A percentile compares a stretch with the other conserved stretches of the same genome.
Conservation (phyloP, 495 filamentous ascomycete genomes). For the Podospora didyma region DNA sequence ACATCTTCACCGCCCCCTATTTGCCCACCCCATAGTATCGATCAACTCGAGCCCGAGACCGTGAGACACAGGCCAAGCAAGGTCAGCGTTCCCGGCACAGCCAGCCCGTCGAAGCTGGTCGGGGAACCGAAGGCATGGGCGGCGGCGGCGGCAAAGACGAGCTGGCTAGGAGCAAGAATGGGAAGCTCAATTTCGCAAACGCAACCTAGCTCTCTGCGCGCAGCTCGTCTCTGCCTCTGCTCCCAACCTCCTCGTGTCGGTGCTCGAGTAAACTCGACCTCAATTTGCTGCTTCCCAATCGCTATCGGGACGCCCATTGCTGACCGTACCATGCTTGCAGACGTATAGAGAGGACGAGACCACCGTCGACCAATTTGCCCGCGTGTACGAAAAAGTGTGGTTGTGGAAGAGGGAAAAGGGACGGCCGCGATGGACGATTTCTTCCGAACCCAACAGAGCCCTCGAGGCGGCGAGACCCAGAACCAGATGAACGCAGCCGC, state of each 20-base stretch:
- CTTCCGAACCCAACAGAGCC: constrained; percentile 70
- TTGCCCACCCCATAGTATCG: not conserved
- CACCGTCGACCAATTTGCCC: constrained; percentile 30
- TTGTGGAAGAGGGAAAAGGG: constrained; percentile 26
- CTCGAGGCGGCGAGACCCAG: constrained; percentile 51
- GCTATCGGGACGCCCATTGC: constrained; percentile 5
- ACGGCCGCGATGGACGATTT: constrained; percentile 56
- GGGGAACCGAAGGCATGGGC: not conserved
- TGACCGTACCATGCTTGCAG: constrained; percentile 9
- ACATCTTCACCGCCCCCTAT: not conserved
- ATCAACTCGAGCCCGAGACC: not conserved
- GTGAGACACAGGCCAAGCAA: not conserved
- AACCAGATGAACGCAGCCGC: constrained; percentile 55
- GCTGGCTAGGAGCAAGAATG: not conserved
- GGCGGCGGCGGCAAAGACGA: constrained; percentile 1
- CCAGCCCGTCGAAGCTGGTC: too few relatives aligned
- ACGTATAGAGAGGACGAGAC: constrained; percentile 28
- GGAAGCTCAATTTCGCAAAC: not conserved
- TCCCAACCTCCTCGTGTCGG: not conserved
- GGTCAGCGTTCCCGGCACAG: too few relatives aligned
- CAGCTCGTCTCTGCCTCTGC: not conserved
- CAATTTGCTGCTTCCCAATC: constrained; percentile 3
- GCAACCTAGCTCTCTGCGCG: not conserved
- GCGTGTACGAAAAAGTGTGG: constrained; percentile 43
- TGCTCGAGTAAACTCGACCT: not conserved